Evolutionary conservation across 1,139 yeast genomes (phyloP), one percentile per base, ranked within the genome.

Genomic region (Pichia sp.): DNA sequence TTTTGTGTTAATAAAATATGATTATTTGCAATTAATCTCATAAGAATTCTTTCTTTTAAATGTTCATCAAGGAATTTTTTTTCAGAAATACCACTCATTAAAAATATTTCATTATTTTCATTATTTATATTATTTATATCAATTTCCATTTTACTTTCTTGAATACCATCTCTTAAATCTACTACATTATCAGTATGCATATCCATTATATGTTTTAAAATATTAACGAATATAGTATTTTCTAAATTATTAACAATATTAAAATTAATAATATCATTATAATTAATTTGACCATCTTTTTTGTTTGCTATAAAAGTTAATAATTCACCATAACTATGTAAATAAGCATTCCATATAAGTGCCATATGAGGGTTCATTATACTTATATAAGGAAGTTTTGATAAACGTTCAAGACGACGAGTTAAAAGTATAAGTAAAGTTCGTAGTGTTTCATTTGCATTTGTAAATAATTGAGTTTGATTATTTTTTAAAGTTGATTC

Each of bases 301-400:
- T 19, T 15, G 6, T 7, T 8, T 37, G 11, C 42, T 31, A 3
- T 76, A 62, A 58, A 25, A 5, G 73, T 67, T 38, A 80, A 62
- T 49, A 87, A 62, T 5, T 79, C 70, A 32, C 81, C 72, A 67
- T 88, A 73, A 6, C 95, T 81, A 46, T 76, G 70, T 50, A 85
- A 65, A 61, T 89, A 89, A 36, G 80, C 64, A 52, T 77, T 71
- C 65, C 87, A 86, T 18, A 85, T 81, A 52, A 77, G 78, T n/a
- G 93, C 82, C 41, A 89, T 81, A 53, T 86, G 76, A n/a, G 96
- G 96, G 57, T 89, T 89, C 47, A 89, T 64, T 35, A 87, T 83
- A 37, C 82, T 88, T 51, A 89, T 72, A 58, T 87, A 89, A 0
- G 96, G 95, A 40, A 89, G 65, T 36, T 72, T 69, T 47, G 93